Evolutionary conservation across 306 rosid genomes (phyloP).

Genomic region (Comarum palustre): DNA sequence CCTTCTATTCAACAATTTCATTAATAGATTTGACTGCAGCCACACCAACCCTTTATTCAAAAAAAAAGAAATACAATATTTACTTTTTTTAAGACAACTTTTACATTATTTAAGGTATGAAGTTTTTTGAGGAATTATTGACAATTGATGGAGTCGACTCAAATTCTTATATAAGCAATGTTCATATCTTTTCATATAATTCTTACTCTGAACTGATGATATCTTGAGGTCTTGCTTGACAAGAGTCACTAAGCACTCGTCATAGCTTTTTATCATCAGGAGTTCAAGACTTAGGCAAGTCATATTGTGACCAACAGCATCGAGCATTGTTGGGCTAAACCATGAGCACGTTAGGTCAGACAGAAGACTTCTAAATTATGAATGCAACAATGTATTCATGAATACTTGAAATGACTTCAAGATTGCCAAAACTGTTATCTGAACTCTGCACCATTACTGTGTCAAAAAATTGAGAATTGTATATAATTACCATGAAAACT

Average conservation of each 20-base stretch:
- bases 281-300: too few relatives aligned
- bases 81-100: too few relatives aligned
- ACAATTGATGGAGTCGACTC: not conserved
- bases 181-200: too few relatives aligned
- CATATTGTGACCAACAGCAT: not conserved
- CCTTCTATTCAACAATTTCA: too few relatives aligned
- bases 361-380: not conserved
- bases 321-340: not conserved
- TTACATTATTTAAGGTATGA: not conserved
- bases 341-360: not conserved
- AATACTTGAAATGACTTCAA: not conserved
- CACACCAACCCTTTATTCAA: too few relatives aligned
- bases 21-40: too few relatives aligned
- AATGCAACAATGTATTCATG: not conserved
- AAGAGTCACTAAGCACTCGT: not conserved
- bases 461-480: not conserved
- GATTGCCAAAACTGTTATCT: not conserved
- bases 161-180: not conserved
- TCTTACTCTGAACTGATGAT: not conserved
- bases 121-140: too few relatives aligned
- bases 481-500: conserved; percentile 17
- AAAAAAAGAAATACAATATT: too few relatives aligned
- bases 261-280: not conserved
- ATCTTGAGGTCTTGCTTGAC: not conserved
- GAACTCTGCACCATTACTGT: conserved; percentile 1